A percentile compares a stretch with the other conserved stretches of the same genome.
Conservation (phyloP, 116 monocot genomes). For the Iris pallida region DNA sequence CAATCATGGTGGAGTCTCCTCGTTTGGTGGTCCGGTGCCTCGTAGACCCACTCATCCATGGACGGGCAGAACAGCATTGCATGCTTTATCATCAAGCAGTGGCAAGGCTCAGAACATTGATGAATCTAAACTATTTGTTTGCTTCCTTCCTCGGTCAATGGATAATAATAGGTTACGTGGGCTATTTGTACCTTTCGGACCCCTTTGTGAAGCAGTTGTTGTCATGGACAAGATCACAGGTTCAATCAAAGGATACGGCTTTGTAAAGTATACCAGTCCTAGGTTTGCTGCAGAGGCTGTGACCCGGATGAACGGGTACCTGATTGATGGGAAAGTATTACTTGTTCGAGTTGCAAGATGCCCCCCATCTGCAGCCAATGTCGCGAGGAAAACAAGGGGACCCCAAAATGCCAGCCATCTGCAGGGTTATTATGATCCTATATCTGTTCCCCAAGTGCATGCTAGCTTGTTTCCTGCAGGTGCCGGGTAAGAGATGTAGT, state of each 20-base stretch:
- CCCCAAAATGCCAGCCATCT: too few species aligned
- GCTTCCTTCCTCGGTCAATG: constrained; percentile 37
- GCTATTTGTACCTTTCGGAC: constrained; percentile 50
- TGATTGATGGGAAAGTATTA: constrained; percentile 33
- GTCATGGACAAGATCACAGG: constrained; percentile 33
- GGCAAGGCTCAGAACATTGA: constrained; percentile 18
- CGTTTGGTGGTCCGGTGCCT: background rate
- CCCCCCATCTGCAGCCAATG: too few species aligned
- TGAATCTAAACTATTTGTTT: constrained; percentile 38
- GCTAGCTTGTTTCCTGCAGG: too few species aligned
- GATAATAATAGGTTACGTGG: constrained; percentile 28
- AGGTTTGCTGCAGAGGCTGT: constrained; percentile 32
- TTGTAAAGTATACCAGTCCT: constrained; percentile 42
- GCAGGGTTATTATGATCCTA: too few species aligned
- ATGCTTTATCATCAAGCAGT: too few species aligned
- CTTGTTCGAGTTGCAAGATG: constrained; percentile 28
- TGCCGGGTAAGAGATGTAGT: too few species aligned
- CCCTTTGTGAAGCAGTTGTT: constrained; percentile 18
- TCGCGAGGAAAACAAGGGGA: too few species aligned
- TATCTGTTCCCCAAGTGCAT: too few species aligned
- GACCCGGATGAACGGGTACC: constrained; percentile 37
- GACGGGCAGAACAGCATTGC: background rate
- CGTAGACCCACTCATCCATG: background rate
- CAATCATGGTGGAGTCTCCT: constrained; percentile 1
- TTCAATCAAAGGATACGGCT: constrained; percentile 50